Evolutionary conservation across 225 moss, liverwort and hornwort species (phyloP).

Genomic region (Pseudoscleropodium purum): DNA sequence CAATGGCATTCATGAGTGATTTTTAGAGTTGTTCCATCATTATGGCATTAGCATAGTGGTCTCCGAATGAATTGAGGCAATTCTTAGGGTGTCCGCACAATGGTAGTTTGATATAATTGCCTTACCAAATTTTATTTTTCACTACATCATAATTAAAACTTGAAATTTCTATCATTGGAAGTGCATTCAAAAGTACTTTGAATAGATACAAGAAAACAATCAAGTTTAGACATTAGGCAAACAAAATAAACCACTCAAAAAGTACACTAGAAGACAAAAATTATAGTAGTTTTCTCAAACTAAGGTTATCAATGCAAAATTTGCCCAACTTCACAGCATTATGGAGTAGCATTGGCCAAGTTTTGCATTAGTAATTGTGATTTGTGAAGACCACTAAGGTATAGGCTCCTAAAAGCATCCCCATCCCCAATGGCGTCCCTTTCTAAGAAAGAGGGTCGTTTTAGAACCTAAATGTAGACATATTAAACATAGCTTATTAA

Average conservation of each 20-base stretch:
- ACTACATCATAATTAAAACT: background rate
- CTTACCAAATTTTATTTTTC: background rate
- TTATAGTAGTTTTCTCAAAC: background rate
- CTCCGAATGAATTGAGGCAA: fast-evolving
- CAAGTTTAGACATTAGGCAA: background rate
- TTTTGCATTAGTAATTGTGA: background rate
- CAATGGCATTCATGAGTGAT: background rate
- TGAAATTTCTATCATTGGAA: background rate
- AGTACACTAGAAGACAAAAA: background rate
- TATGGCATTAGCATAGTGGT: background rate
- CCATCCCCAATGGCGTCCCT: too few relatives aligned
- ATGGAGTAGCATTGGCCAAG: background rate
- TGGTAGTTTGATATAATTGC: fast-evolving
- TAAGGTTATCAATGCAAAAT: background rate
- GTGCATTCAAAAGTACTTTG: background rate
- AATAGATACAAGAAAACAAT: background rate
- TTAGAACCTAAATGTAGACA: too few relatives aligned
- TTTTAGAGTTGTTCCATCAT: background rate
- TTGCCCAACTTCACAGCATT: background rate
- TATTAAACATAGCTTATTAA: too few relatives aligned
- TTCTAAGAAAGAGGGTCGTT: too few relatives aligned
- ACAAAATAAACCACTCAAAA: background rate
- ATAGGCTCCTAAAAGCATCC: too few relatives aligned
- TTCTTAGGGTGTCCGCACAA: fast-evolving
- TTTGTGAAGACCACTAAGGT: background rate